phyloP scores from a whole-genome alignment of 2,329 filamentous ascomycete genomes.

The Myriosclerotinia duriaeana region DNA sequence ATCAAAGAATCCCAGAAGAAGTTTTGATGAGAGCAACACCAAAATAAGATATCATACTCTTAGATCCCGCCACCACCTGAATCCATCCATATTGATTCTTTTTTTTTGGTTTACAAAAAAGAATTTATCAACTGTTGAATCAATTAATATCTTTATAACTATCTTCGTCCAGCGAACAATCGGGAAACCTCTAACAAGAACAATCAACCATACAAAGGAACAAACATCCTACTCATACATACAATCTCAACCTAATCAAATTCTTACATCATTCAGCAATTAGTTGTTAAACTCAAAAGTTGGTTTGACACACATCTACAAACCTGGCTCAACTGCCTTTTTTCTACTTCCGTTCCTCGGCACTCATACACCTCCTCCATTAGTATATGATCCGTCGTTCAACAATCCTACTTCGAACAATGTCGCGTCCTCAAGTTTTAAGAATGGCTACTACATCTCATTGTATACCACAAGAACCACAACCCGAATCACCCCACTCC shows the following conservation, averaged over 20 bases:
- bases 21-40: neutral
- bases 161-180: too few species aligned
- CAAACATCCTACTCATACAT: neutral
- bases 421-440: conserved; percentile 35
- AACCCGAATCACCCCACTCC: conserved; percentile 28
- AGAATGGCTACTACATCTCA: conserved; percentile 38
- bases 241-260: neutral
- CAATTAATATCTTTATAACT: too few species aligned
- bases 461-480: conserved; percentile 38
- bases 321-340: neutral
- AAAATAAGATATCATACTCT: neutral
- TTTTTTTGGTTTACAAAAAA: neutral
- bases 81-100: neutral
- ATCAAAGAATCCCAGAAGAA: neutral
- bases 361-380: neutral
- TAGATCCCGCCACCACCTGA: neutral
- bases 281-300: neutral
- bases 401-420: conserved; percentile 24
- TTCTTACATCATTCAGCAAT: conserved; percentile 14
- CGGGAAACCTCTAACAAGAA: neutral
- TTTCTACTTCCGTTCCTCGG: neutral
- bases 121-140: neutral
- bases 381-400: conserved; percentile 20
- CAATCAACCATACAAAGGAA: neutral
- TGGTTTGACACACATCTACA: conserved; percentile 1